Percentiles rank a stretch among this genome's conserved stretches.
phyloP scores from a whole-genome alignment of 805 yeast species.

The Yarrowia divulgata region DNA sequence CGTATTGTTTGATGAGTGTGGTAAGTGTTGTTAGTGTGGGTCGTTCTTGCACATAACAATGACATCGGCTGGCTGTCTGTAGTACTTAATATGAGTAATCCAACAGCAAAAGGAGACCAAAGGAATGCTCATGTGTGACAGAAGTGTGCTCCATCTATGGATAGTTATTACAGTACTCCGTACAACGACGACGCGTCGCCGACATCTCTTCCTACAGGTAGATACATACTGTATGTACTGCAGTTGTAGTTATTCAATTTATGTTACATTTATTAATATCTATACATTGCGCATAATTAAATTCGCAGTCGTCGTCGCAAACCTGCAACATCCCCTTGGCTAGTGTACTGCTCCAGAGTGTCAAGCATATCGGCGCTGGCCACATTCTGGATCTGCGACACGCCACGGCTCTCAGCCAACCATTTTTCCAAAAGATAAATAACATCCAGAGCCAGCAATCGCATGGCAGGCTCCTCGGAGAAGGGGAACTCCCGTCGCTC shows the following conservation, averaged over 20 bases:
- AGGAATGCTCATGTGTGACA: too few relatives aligned
- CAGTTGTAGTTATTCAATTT: too few relatives aligned
- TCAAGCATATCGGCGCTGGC: conserved; percentile 14
- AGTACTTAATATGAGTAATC: too few relatives aligned
- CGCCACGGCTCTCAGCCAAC: conserved; percentile 41
- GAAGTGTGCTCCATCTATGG: too few relatives aligned
- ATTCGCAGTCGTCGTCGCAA: conserved; percentile 37
- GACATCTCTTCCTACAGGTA: too few relatives aligned
- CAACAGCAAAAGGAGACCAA: too few relatives aligned
- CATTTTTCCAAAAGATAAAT: conserved; percentile 45
- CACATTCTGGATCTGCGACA: conserved; percentile 25
- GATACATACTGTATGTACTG: too few relatives aligned
- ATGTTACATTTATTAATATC: conserved; percentile 37
- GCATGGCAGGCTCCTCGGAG: conserved; percentile 44
- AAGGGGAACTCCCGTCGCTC: conserved; percentile 49
- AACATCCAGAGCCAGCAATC: conserved; percentile 46
- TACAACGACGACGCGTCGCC: too few relatives aligned
- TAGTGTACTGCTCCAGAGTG: conserved; percentile 24
- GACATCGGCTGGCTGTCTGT: too few relatives aligned
- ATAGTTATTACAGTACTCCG: too few relatives aligned
- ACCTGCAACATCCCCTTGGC: conserved; percentile 17
- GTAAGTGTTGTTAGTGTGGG: too few relatives aligned
- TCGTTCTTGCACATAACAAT: too few relatives aligned
- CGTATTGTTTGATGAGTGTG: neutral
- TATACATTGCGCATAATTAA: conserved; percentile 22